These are phyloP conservation scores for Arabis hirsuta DNA, from an alignment of 345 rosid species.

Conservation along the genomic window DNA sequence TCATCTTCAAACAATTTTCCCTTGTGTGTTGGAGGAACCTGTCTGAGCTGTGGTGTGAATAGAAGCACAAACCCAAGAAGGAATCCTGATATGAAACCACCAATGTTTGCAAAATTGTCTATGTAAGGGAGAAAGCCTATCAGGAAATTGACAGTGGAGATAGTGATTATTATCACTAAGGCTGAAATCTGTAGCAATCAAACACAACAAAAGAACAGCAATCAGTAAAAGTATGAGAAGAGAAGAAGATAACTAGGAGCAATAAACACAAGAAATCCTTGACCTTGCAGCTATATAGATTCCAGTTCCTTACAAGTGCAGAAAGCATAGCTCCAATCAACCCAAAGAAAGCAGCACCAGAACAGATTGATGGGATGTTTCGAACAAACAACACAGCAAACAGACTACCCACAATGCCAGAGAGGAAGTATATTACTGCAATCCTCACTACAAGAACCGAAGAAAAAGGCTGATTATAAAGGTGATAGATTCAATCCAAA, in stretches of 20 bases:
- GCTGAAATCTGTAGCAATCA: constrained; percentile 65
- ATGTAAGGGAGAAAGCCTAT: constrained; percentile 76
- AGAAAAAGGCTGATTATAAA: constrained; percentile 10
- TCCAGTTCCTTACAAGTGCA: constrained; percentile 70
- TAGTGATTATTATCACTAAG: constrained; percentile 50
- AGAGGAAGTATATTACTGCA: constrained; percentile 68
- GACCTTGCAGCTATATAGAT: constrained; percentile 68
- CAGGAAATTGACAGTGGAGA: constrained; percentile 57
- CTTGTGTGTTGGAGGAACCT: constrained; percentile 51
- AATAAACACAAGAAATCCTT: constrained; percentile 15
- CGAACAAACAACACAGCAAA: constrained; percentile 64
- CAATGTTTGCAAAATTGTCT: constrained; percentile 75
- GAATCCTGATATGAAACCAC: constrained; percentile 75
- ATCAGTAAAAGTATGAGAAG: background rate
- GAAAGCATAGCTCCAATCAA: constrained; percentile 82
- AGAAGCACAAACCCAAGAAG: constrained; percentile 75
- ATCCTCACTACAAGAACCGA: constrained; percentile 60
- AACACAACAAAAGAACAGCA: background rate
- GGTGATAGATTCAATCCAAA: background rate
- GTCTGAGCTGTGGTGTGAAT: constrained; percentile 61
- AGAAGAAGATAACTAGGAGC: too few relatives aligned
- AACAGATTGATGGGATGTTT: constrained; percentile 64
- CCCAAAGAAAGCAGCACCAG: constrained; percentile 76
- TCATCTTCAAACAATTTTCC: constrained; percentile 53
- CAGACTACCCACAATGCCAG: constrained; percentile 69